Evolutionary conservation across 2,329 filamentous ascomycete genomes (phyloP).

Genomic region (Penicillium sp.): DNA sequence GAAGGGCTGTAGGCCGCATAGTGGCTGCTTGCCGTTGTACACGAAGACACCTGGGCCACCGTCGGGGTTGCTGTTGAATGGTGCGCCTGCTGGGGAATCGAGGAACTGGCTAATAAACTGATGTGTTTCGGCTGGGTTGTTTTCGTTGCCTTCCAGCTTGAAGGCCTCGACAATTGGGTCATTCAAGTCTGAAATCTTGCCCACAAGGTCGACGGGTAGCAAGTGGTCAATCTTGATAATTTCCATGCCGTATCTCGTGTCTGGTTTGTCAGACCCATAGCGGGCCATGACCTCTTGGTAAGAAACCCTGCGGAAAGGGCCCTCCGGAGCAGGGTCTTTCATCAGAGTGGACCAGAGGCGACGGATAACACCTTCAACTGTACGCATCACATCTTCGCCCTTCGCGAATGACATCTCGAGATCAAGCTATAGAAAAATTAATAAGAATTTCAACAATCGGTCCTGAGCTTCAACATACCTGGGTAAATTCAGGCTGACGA

Average conservation of each 20-base stretch:
- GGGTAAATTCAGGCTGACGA: constrained; percentile 93
- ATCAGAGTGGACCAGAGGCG: constrained; percentile 56
- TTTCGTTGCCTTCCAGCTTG: constrained; percentile 55
- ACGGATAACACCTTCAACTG: constrained; percentile 53
- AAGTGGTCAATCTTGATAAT: constrained; percentile 66
- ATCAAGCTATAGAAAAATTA: constrained; percentile 64
- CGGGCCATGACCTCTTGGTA: constrained; percentile 76
- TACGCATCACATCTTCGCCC: constrained; percentile 67
- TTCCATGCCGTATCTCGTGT: constrained; percentile 71
- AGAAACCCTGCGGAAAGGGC: constrained; percentile 59
- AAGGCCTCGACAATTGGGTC: constrained; percentile 74
- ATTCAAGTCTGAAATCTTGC: constrained; percentile 70
- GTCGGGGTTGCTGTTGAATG: constrained; percentile 66
- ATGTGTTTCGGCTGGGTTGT: constrained; percentile 54
- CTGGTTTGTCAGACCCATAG: constrained; percentile 91
- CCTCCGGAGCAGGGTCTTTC: constrained; percentile 41
- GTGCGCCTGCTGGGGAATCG: constrained; percentile 58
- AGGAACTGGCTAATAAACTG: constrained; percentile 70
- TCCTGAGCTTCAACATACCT: constrained; percentile 51
- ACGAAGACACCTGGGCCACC: constrained; percentile 80
- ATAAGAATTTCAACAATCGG: not conserved
- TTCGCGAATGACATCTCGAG: constrained; percentile 87
- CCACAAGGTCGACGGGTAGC: constrained; percentile 63
- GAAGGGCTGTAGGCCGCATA: constrained; percentile 73
- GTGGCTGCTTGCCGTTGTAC: constrained; percentile 69